Conservation (phyloP, 768 basidiomycete genomes). For the Fomitopsis pulvina region DNA sequence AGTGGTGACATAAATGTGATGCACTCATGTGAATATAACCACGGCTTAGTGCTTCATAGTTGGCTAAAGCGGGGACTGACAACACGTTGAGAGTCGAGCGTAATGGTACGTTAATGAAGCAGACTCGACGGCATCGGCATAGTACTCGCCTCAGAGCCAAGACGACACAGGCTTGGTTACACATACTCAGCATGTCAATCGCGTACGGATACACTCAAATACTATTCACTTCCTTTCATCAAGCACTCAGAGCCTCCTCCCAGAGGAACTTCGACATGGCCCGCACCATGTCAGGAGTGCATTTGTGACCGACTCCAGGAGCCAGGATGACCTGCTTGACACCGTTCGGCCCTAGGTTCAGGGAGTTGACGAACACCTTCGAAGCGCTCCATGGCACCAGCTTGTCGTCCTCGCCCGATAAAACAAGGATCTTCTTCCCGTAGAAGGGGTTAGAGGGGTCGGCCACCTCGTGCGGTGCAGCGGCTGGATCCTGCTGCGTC, state of each 20-base stretch:
- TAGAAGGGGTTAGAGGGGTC: constrained; percentile 49
- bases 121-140: too few species aligned
- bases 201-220: too few species aligned
- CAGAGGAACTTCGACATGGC: constrained; percentile 32
- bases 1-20: too few species aligned
- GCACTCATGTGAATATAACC: too few species aligned
- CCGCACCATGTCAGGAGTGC: constrained; percentile 53
- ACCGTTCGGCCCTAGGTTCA: constrained; percentile 49
- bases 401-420: constrained; percentile 59
- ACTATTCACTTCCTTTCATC: neutral
- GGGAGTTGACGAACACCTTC: constrained; percentile 44
- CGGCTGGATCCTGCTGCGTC: constrained; percentile 37
- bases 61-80: too few species aligned
- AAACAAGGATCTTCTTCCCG: constrained; percentile 67
- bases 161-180: too few species aligned
- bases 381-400: constrained; percentile 64
- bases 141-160: too few species aligned
- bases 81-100: too few species aligned
- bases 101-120: too few species aligned
- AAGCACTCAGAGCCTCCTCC: constrained; percentile 14
- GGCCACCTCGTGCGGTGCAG: constrained; percentile 32
- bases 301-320: constrained; percentile 54
- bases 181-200: too few species aligned
- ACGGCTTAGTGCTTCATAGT: too few species aligned
- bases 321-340: constrained; percentile 50